Base-by-base conservation (phyloP, 805 yeast species). In the Metschnikowia kofuensis region DNA sequence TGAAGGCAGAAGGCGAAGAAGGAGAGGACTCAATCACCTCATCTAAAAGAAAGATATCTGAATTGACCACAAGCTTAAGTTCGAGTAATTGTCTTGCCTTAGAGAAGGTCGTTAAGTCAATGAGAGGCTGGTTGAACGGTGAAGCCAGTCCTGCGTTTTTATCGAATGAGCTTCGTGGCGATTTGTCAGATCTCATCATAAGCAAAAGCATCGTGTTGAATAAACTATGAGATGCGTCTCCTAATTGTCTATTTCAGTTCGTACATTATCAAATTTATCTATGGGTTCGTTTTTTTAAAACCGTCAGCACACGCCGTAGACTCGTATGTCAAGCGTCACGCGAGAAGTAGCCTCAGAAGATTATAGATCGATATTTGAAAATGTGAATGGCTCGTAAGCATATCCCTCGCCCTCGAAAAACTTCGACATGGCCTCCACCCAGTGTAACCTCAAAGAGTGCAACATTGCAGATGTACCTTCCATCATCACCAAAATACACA, bases 401-500 rank as follows among this genome's bases (percentile, higher is more conserved):
- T 76, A 69, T 54, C 91, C 91, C 61, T 85, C 89, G 61, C 91
- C 91, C 60, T 82, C 85, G 55, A 85, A 85, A 63, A 82, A 85
- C 65, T 85, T 85, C 40, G 88, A 82, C 91, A 85, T 85, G 35
- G 88, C 80, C 62, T 85, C 91, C 46, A 85, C 90, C 91, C 91
- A 85, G 62, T 85, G 91, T 58, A 85, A 72, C 69, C 91, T 78
- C 59, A 85, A 75, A 13, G 87, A 79, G 64, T 85, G 91, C 60
- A 85, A 72, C 91, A 85, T 85, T 16, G 90, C 90, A n/a, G 89
- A 83, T 0, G 90, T 85, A 48, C 91, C 91, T 68, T 85, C 91
- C 91, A 85, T 85, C 42, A 83, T 72, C 42, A 85, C 90, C 62
- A 85, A 70, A 38, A 85, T 82, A 56, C 82, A 76, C 35, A 83